Percentiles rank a stretch among this genome's conserved stretches.
Evolutionary conservation across 2,329 filamentous ascomycete genomes (phyloP).

Genomic region (Alternaria atra): DNA sequence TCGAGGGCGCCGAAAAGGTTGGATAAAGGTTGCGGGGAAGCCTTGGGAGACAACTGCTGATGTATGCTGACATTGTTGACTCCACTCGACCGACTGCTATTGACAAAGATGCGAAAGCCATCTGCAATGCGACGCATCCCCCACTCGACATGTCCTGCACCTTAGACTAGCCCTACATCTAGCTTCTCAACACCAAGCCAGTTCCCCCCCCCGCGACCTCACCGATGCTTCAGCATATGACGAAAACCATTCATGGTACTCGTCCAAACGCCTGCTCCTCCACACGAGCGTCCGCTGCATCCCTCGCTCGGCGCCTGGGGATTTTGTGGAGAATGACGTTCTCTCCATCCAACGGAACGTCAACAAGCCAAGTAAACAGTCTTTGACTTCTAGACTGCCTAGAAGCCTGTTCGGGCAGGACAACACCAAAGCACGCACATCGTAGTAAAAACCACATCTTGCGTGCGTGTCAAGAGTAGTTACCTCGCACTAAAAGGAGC

Average conservation of each 20-base stretch:
- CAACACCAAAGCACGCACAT: not conserved
- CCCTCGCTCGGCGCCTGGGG: slow-evolving; percentile 12
- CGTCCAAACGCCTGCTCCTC: slow-evolving; percentile 25
- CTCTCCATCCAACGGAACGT: not conserved
- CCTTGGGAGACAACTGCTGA: not conserved
- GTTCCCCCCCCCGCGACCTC: slow-evolving; percentile 5
- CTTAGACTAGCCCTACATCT: slow-evolving; percentile 27
- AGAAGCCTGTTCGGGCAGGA: not conserved
- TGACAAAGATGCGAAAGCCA: not conserved
- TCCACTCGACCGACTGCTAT: not conserved
- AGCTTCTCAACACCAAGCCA: slow-evolving; percentile 40
- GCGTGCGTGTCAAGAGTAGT: not conserved
- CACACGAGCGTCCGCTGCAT: slow-evolving; percentile 7
- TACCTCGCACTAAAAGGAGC: not conserved
- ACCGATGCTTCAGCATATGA: slow-evolving; percentile 22
- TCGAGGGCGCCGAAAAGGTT: not conserved
- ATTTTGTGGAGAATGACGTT: slow-evolving; percentile 24
- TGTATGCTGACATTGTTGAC: not conserved
- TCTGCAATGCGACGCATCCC: slow-evolving; percentile 2
- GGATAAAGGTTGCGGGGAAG: not conserved
- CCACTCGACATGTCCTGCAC: slow-evolving; percentile 21
- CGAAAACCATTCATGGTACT: slow-evolving; percentile 16
- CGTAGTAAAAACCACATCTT: not conserved
- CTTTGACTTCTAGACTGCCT: not conserved
- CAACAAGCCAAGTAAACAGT: not conserved